Evolutionary conservation across 495 filamentous ascomycete species (phyloP), one percentile per base, ranked within the genome.

Genomic region (Glonium stellatum): DNA sequence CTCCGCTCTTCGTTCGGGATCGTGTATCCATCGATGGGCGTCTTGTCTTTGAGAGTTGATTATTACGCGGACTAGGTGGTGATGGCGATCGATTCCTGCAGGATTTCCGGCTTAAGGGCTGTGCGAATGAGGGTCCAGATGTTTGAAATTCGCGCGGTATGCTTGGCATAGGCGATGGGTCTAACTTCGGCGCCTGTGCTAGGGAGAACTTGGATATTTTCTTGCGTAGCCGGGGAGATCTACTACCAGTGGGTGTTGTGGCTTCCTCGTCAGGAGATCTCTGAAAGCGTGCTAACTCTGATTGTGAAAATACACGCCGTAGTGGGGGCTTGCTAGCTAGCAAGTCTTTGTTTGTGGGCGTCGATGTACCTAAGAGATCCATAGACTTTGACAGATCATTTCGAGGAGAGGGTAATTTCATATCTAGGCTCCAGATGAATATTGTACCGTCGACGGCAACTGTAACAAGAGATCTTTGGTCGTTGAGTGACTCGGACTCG

Each of bases 1-100:
- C 72, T 71, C 76, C 73, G 59, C 76, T 76, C 67, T 84, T 84
- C 15, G 77, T 76, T 35, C 81, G 79, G 2, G 79, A 75, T 41
- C 79, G 75, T 39, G 76, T 76, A 59, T 84, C 81, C 8, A 87
- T 71, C 3, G 85, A 84, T 25, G 87, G 83, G 13, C 85, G 78
- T 4, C 64, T 21, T 15, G 57, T 44, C 44, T 69, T 69, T 15
- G 66, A 35, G 13, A 61, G 21, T 13, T 63, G 59, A 18, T 36
- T 25, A 42, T 62, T 62, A 0, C 64, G 60, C 23, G 71, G 71
- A 57, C 70, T 72, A 10, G 72, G 70, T 19, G 70, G 70, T 13
- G 67, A 69, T 0, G 72, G 72, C 12, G 72, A 73, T 6, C 71
- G 64, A 42, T 70, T 58, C 22, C 65, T 25, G 55, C 56, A 56